Conservation (phyloP, 1,284 basidiomycete species). For the Inonotus hispidus region DNA sequence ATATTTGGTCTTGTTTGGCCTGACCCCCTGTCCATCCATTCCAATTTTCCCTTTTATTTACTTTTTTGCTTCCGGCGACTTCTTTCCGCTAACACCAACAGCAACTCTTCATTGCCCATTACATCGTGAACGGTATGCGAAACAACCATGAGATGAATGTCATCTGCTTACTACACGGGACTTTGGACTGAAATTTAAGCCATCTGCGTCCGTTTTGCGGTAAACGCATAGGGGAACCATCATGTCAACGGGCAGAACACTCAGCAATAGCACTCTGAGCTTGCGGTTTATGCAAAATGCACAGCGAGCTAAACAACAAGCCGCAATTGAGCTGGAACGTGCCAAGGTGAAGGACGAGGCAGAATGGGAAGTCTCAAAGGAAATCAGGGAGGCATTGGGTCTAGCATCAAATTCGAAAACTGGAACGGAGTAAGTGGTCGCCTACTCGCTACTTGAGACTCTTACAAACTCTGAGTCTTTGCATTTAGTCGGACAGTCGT, state of each 20-base stretch:
- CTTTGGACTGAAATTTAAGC: background rate
- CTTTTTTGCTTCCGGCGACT: background rate
- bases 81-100: background rate
- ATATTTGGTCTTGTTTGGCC: background rate
- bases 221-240: background rate
- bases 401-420: conserved; percentile 25
- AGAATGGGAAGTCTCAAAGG: conserved; percentile 60
- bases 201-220: background rate
- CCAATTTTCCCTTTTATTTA: background rate
- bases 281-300: conserved; percentile 77
- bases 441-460: conserved; percentile 12
- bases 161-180: background rate
- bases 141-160: background rate
- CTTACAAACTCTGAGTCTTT: background rate
- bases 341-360: conserved; percentile 62
- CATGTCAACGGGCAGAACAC: conserved; percentile 34
- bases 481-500: conserved; percentile 32
- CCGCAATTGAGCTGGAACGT: conserved; percentile 45
- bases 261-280: conserved; percentile 63
- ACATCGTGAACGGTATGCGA: background rate
- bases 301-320: conserved; percentile 46
- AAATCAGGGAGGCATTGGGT: conserved; percentile 56
- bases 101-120: background rate
- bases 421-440: conserved; percentile 27
- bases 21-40: background rate